These are phyloP conservation scores for Pichia sp. DNA, from an alignment of 1,139 yeast genomes.

Conservation along the genomic window DNA sequence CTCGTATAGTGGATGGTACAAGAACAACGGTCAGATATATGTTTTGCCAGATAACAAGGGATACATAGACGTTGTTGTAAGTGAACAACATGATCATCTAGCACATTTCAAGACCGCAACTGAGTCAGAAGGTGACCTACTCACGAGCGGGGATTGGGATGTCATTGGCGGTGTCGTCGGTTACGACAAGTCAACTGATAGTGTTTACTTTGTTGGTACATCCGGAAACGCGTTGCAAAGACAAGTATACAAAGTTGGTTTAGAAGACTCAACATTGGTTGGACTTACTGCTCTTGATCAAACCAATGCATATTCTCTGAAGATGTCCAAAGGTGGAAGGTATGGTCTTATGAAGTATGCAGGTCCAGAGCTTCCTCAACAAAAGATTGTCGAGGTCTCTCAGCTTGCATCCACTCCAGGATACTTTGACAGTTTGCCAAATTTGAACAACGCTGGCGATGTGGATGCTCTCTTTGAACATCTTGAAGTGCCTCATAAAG, in stretches of 20 bases:
- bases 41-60: conserved; percentile 37
- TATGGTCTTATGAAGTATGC: conserved; percentile 45
- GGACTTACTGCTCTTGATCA: conserved; percentile 19
- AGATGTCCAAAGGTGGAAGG: conserved; percentile 50
- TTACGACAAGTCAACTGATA: conserved; percentile 44
- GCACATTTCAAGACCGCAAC: conserved; percentile 45
- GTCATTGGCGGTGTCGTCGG: conserved; percentile 51
- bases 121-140: conserved; percentile 33
- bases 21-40: conserved; percentile 30
- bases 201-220: conserved; percentile 60
- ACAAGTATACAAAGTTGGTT: conserved; percentile 44
- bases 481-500: conserved; percentile 51
- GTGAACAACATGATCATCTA: conserved; percentile 58
- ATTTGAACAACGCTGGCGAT: conserved; percentile 28
- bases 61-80: conserved; percentile 69
- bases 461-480: conserved; percentile 28
- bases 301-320: conserved; percentile 29
- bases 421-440: conserved; percentile 24
- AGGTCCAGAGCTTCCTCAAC: conserved; percentile 68
- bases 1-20: conserved; percentile 53
- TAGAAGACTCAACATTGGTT: conserved; percentile 14
- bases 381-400: conserved; percentile 43
- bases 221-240: conserved; percentile 46
- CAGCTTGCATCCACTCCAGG: conserved; percentile 26
- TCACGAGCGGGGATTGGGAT: conserved; percentile 68